These are phyloP conservation scores for Fusarium torulosum DNA, from an alignment of 2,329 filamentous ascomycete genomes.

Conservation along the genomic window DNA sequence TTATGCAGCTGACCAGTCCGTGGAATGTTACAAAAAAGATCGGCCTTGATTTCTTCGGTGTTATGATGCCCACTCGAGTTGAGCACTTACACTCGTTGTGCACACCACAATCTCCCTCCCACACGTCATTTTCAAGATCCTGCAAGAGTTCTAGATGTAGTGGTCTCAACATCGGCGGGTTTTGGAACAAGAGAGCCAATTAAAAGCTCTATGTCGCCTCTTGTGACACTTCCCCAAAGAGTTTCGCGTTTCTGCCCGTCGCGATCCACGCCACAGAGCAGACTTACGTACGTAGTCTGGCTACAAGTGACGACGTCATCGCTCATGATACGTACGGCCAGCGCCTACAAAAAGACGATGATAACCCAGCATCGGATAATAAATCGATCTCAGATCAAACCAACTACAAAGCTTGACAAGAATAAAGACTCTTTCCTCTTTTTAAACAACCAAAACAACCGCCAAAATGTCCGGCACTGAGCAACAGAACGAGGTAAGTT, in stretches of 20 bases:
- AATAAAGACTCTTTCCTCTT: slow-evolving; percentile 3
- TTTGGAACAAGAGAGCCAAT: slow-evolving; percentile 21
- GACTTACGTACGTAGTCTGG: slow-evolving; percentile 38
- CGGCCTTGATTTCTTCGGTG: slow-evolving; percentile 30
- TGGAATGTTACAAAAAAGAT: background rate
- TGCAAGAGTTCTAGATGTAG: slow-evolving; percentile 26
- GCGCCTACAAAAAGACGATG: slow-evolving; percentile 44
- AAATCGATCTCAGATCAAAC: slow-evolving; percentile 7
- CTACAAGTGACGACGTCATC: slow-evolving; percentile 47
- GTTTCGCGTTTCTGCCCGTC: slow-evolving; percentile 31
- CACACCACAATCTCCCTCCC: slow-evolving; percentile 26
- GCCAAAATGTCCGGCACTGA: slow-evolving; percentile 49
- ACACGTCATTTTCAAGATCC: slow-evolving; percentile 36
- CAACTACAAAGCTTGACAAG: slow-evolving; percentile 11
- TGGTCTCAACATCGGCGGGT: slow-evolving; percentile 23
- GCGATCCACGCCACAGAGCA: slow-evolving; percentile 34
- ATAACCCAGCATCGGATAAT: slow-evolving; percentile 13
- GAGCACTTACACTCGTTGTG: slow-evolving; percentile 4
- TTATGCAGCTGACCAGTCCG: background rate
- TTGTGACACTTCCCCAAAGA: slow-evolving; percentile 39
- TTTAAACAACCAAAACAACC: slow-evolving; percentile 18
- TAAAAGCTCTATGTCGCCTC: slow-evolving; percentile 17
- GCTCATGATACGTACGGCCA: slow-evolving; percentile 24
- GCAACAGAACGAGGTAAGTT: slow-evolving; percentile 50
- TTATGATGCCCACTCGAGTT: slow-evolving; percentile 22